These are phyloP conservation scores for Odontarrhena argentea DNA, from an alignment of 345 rosid genomes.

Conservation along the genomic window DNA sequence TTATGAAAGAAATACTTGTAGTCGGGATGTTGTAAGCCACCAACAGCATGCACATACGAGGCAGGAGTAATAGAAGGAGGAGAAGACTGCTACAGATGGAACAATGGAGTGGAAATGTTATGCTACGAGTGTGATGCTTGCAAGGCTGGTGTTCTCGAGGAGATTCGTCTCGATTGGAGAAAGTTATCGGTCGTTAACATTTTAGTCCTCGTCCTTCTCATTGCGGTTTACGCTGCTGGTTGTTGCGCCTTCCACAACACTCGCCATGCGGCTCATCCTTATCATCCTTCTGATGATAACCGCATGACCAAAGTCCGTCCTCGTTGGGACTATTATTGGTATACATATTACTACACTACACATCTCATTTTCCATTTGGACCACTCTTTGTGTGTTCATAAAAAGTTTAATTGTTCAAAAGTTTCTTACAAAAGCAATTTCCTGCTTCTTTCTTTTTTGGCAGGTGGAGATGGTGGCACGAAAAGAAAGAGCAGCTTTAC, in stretches of 20 bases:
- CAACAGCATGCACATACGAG: constrained; percentile 75
- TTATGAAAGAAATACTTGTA: constrained; percentile 22
- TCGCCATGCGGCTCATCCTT: constrained; percentile 63
- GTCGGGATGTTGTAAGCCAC: constrained; percentile 99
- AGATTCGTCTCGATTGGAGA: constrained; percentile 76
- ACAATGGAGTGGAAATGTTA: constrained; percentile 52
- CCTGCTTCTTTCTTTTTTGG: background rate
- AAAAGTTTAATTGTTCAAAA: too few relatives aligned
- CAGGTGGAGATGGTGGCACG: constrained; percentile 95
- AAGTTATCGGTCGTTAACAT: constrained; percentile 74
- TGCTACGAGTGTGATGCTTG: constrained; percentile 97
- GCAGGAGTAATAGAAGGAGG: constrained; percentile 53
- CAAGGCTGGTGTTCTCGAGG: constrained; percentile 90
- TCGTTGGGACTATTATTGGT: constrained; percentile 85
- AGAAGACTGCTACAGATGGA: constrained; percentile 84
- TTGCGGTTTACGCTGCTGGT: constrained; percentile 71
- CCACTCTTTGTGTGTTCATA: too few relatives aligned
- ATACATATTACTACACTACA: background rate
- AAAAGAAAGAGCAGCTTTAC: constrained; percentile 66
- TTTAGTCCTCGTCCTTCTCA: constrained; percentile 66
- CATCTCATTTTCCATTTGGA: background rate
- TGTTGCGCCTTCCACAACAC: constrained; percentile 89
- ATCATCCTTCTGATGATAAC: constrained; percentile 60
- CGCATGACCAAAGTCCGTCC: constrained; percentile 81
- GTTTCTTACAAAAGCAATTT: background rate